phyloP scores from a whole-genome alignment of 345 rosid species.

The Murraya koenigii region DNA sequence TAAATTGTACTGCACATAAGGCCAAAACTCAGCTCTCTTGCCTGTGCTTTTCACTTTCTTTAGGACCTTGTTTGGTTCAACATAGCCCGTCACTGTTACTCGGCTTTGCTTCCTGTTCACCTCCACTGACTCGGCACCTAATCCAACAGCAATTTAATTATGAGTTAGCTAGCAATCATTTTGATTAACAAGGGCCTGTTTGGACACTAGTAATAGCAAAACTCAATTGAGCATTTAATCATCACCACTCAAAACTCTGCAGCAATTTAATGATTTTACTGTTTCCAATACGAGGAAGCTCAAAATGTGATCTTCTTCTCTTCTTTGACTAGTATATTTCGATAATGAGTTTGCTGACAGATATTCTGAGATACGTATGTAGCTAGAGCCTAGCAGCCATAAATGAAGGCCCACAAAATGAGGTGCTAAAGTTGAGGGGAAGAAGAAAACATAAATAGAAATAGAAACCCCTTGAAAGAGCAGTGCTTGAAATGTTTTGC shows the following conservation, averaged over 20 bases:
- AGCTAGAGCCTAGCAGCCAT: background rate
- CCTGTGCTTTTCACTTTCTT: slow-evolving; percentile 41
- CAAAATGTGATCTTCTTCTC: background rate
- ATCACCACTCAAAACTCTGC: too few species aligned
- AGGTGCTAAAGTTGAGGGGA: background rate
- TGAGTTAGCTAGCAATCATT: too few species aligned
- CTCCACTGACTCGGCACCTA: slow-evolving; percentile 41
- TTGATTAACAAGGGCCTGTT: too few species aligned
- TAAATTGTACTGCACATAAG: slow-evolving; percentile 43
- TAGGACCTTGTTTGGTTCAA: slow-evolving; percentile 48
- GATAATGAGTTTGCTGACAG: background rate
- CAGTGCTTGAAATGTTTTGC: background rate
- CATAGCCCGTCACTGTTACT: slow-evolving; percentile 44
- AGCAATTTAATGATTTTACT: too few species aligned
- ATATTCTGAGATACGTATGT: background rate
- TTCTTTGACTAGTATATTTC: background rate
- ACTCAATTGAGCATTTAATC: too few species aligned
- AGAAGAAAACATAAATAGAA: background rate
- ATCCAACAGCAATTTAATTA: too few species aligned
- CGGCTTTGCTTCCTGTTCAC: slow-evolving; percentile 50
- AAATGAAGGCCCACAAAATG: background rate
- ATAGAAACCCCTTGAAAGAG: background rate
- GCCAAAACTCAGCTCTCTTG: slow-evolving; percentile 56
- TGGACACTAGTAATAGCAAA: too few species aligned
- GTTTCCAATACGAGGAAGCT: background rate